Evolutionary conservation across 192 early-diverging fungal species (phyloP).

Genomic region (Coemansia umbellata): DNA sequence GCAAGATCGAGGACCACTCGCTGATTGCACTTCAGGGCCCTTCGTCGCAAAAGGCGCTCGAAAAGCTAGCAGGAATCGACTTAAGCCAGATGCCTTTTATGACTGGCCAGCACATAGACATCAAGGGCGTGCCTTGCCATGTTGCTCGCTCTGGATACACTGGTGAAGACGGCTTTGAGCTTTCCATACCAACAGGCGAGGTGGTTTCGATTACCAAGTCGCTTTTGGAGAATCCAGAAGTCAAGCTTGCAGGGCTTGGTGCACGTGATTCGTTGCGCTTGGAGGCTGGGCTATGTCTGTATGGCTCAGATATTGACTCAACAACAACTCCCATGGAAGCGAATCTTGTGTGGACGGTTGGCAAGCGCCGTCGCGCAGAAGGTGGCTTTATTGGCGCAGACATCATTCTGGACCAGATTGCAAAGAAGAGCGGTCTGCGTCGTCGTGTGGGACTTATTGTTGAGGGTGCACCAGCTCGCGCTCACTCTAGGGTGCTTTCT

Average conservation of each 20-base stretch:
- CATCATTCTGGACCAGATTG: slow-evolving; percentile 80
- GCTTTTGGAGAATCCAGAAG: slow-evolving; percentile 65
- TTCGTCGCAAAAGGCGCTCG: slow-evolving; percentile 67
- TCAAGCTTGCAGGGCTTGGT: slow-evolving; percentile 91
- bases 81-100: slow-evolving; percentile 86
- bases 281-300: slow-evolving; percentile 96
- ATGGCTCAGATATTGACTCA: slow-evolving; percentile 94
- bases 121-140: slow-evolving; percentile 77
- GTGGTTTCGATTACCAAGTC: slow-evolving; percentile 63
- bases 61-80: slow-evolving; percentile 51
- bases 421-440: slow-evolving; percentile 65
- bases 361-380: slow-evolving; percentile 81
- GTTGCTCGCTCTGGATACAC: slow-evolving; percentile 97
- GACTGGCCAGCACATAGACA: slow-evolving; percentile 66
- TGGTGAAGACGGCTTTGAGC: slow-evolving; percentile 99
- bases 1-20: slow-evolving; percentile 80
- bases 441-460: slow-evolving; percentile 88
- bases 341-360: slow-evolving; percentile 92
- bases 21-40: slow-evolving; percentile 95
- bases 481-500: slow-evolving; percentile 64
- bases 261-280: slow-evolving; percentile 92
- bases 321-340: slow-evolving; percentile 90
- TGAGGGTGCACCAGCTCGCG: slow-evolving; percentile 91
- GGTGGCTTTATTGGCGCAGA: slow-evolving; percentile 91
- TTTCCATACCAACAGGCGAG: slow-evolving; percentile 78